Evolutionary conservation across 2,329 filamentous ascomycete genomes (phyloP), one percentile per base, ranked within the genome.

Genomic region (Paecilomyces variotii): DNA sequence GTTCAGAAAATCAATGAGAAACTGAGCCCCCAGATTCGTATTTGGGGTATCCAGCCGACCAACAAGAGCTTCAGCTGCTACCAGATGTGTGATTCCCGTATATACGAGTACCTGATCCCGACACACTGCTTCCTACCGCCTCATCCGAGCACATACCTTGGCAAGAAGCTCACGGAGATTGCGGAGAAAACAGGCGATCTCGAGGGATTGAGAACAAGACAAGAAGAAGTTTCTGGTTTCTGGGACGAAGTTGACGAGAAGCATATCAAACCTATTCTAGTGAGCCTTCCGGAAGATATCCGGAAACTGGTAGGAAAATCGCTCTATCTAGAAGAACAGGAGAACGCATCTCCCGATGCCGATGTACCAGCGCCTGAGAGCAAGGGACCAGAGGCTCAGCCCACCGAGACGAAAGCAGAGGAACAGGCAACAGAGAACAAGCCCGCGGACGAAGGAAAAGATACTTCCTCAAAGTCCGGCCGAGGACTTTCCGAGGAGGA

Each of bases 21-120:
- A 58, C 81, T 99, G 49, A 89, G 88, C 1, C 83, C 87, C 3
- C 94, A 99, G 77, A 99, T 99, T 63, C 86, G 94, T 56, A 84
- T 99, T 2, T 99, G 94, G 94, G 94, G 91, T 2, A 91, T 96
- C 61, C 86, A 95, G 74, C 82, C 91, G 56, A 95, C 93, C 0
- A 93, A 88, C 70, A 93, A 92, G 64, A 85, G 86, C 65, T 99
- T 97, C 79, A 97, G 90, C 74, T 93, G 90, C 75, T 99, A 99
- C 75, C 89, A 96, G 71, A 84, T 90, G 58, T 97, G 93, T 75
- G 94, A 99, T 75, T 96, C 91, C 27, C 83, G 94, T 65, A 95
- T 92, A 82, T 99, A 99, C 76, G 94, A 99, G 77, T 99, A 99
- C 71, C 80, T 99, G 56, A 90, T 99, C 73, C 94, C 94, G 2